Evolutionary conservation across 2,329 filamentous ascomycete species (phyloP).

Genomic region (Colletotrichum magnum): DNA sequence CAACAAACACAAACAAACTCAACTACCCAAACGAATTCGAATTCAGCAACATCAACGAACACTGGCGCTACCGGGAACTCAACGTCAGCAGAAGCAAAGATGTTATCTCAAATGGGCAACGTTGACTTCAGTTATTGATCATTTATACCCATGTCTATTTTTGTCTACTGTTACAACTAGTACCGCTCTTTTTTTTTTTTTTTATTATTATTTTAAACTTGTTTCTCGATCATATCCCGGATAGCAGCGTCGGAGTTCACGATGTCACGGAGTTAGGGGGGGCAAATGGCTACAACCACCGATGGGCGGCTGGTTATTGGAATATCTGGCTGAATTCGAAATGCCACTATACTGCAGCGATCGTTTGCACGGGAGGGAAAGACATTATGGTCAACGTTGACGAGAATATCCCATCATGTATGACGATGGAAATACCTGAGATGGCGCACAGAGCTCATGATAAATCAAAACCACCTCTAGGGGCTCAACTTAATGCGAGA

Average conservation of each 20-base stretch:
- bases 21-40: conserved; percentile 51
- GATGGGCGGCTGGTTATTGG: conserved; percentile 36
- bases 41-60: conserved; percentile 46
- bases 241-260: conserved; percentile 53
- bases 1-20: conserved; percentile 59
- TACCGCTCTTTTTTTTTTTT: conserved; percentile 33
- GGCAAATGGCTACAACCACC: conserved; percentile 28
- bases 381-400: conserved; percentile 36
- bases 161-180: conserved; percentile 37
- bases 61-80: conserved; percentile 49
- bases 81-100: conserved; percentile 64
- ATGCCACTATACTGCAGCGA: conserved; percentile 29
- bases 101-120: conserved; percentile 67
- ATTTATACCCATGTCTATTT: conserved; percentile 41
- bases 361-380: conserved; percentile 30
- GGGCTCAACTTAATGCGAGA: conserved; percentile 14
- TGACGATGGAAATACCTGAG: conserved; percentile 19
- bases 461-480: conserved; percentile 25
- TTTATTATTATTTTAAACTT: not conserved
- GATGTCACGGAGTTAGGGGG: conserved; percentile 48
- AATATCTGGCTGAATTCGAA: conserved; percentile 26
- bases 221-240: conserved; percentile 42
- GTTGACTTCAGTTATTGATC: conserved; percentile 75
- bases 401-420: conserved; percentile 31
- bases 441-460: conserved; percentile 20